These are phyloP conservation scores for Leishmania guyanensis DNA, from an alignment of 208 protist species.

Conservation along the genomic window DNA sequence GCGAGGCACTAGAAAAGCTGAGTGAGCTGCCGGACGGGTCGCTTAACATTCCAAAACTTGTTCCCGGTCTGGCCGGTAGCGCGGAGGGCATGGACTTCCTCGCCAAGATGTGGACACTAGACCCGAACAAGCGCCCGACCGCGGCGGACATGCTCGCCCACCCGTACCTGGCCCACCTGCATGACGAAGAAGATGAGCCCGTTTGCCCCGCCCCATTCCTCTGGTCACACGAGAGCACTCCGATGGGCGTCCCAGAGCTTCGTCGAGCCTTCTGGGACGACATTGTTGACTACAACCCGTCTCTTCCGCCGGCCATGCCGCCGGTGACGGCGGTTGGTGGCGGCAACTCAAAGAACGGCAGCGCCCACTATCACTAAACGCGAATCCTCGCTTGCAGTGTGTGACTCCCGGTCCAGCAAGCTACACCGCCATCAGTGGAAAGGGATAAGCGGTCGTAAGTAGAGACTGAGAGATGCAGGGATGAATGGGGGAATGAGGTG, in stretches of 20 bases:
- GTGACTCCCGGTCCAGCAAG: background rate
- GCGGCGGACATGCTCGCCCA: slow-evolving; percentile 84
- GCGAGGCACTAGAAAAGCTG: slow-evolving; percentile 81
- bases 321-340: background rate
- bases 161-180: slow-evolving; percentile 79
- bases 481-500: background rate
- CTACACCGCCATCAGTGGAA: background rate
- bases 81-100: slow-evolving; percentile 80
- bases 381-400: background rate
- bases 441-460: background rate
- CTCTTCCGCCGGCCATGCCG: slow-evolving; percentile 28
- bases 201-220: slow-evolving; percentile 59
- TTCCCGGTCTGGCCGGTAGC: slow-evolving; percentile 65
- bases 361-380: slow-evolving; percentile 6
- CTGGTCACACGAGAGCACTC: slow-evolving; percentile 77
- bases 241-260: slow-evolving; percentile 71
- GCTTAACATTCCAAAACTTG: slow-evolving; percentile 70
- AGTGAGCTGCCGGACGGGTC: slow-evolving; percentile 69
- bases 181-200: slow-evolving; percentile 86
- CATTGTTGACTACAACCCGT: slow-evolving; percentile 82
- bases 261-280: slow-evolving; percentile 88
- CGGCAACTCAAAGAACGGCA: slow-evolving; percentile 14
- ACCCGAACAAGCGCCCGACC: slow-evolving; percentile 77
- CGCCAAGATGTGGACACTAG: slow-evolving; percentile 72
- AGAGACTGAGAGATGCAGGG: background rate